Conservation (phyloP, 2,329 filamentous ascomycete species). For the Phialophora verrucosa region DNA sequence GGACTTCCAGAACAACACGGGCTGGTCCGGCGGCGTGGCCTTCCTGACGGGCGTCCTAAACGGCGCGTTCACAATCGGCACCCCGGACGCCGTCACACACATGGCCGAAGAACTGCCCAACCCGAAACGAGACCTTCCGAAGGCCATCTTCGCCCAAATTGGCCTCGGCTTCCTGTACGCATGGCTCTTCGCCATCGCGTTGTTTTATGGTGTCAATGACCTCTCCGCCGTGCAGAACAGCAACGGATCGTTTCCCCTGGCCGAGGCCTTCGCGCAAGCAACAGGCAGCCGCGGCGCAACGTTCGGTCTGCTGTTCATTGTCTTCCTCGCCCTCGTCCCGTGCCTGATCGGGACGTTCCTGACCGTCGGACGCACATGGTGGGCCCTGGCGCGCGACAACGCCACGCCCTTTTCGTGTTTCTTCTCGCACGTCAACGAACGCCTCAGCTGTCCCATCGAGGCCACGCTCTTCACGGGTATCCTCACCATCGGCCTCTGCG, state of each 20-base stretch:
- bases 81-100: slow-evolving; percentile 66
- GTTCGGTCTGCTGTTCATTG: slow-evolving; percentile 59
- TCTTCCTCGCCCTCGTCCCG: slow-evolving; percentile 59
- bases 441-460: slow-evolving; percentile 60
- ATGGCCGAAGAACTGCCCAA: slow-evolving; percentile 71
- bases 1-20: slow-evolving; percentile 58
- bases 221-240: slow-evolving; percentile 47
- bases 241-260: slow-evolving; percentile 65
- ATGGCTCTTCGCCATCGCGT: slow-evolving; percentile 53
- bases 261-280: slow-evolving; percentile 68
- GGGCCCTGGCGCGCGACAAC: slow-evolving; percentile 59
- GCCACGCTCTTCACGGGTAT: slow-evolving; percentile 59
- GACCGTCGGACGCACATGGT: slow-evolving; percentile 54
- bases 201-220: slow-evolving; percentile 58
- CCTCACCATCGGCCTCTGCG: slow-evolving; percentile 59
- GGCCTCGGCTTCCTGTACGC: slow-evolving; percentile 47
- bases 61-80: slow-evolving; percentile 70
- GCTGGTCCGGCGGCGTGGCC: slow-evolving; percentile 59
- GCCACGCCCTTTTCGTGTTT: slow-evolving; percentile 60
- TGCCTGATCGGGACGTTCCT: slow-evolving; percentile 63
- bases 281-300: slow-evolving; percentile 58
- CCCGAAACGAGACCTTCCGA: slow-evolving; percentile 60
- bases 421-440: slow-evolving; percentile 55
- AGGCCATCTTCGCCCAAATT: slow-evolving; percentile 20
- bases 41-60: slow-evolving; percentile 72